Conservation (phyloP, 345 rosid species). For the Moricandia moricandioides region DNA sequence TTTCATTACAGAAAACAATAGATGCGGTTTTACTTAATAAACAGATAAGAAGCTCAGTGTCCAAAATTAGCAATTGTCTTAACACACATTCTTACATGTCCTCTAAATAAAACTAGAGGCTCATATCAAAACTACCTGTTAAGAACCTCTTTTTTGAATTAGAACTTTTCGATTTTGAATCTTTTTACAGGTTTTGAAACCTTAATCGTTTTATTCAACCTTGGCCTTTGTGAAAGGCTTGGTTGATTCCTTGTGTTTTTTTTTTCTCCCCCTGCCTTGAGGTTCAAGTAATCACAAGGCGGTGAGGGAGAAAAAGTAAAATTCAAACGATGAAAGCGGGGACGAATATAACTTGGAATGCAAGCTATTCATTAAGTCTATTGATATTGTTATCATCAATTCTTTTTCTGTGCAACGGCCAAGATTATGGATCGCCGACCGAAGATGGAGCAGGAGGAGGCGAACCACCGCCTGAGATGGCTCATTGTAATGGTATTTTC, state of each 20-base stretch:
- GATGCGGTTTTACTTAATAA: slow-evolving; percentile 18
- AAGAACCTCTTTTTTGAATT: slow-evolving; percentile 6
- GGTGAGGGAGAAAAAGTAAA: slow-evolving; percentile 17
- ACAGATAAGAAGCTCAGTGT: slow-evolving; percentile 12
- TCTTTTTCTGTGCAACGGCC: slow-evolving; percentile 42
- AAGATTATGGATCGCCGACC: slow-evolving; percentile 38
- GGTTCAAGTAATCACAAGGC: slow-evolving; percentile 38
- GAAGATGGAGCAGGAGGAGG: slow-evolving; percentile 31
- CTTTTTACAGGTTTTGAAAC: slow-evolving; percentile 9
- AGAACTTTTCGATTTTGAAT: slow-evolving; percentile 1
- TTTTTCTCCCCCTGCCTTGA: slow-evolving; percentile 36
- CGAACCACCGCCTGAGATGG: slow-evolving; percentile 57
- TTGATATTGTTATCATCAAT: slow-evolving; percentile 20
- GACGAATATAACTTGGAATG: slow-evolving; percentile 41
- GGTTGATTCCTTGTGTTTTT: slow-evolving; percentile 1
- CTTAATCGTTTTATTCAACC: slow-evolving; percentile 19
- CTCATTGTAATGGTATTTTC: slow-evolving; percentile 67
- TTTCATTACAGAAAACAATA: slow-evolving; percentile 12
- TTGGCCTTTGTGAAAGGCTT: slow-evolving; percentile 20
- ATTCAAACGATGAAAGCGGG: slow-evolving; percentile 17
- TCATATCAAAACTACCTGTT: slow-evolving; percentile 9
- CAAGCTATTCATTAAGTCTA: slow-evolving; percentile 23
- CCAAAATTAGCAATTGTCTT: slow-evolving; percentile 29
- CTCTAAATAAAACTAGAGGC: slow-evolving; percentile 32
- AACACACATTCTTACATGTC: slow-evolving; percentile 27